Evolutionary conservation across 139 green algal genomes (phyloP).

Genomic region (Asterochloris erici): DNA sequence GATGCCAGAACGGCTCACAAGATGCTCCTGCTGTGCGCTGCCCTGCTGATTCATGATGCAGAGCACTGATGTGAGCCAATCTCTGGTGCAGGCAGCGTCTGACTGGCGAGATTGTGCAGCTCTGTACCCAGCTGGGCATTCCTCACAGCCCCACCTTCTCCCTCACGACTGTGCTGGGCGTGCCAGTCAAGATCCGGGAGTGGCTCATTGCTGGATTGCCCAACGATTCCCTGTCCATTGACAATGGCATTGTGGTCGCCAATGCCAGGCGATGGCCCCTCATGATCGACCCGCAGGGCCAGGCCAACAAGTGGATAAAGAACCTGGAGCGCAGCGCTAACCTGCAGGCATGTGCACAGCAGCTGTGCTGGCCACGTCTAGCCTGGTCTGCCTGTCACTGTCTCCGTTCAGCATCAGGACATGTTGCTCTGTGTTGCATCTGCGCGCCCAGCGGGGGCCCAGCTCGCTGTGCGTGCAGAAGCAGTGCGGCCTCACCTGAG

Average conservation of each 20-base stretch:
- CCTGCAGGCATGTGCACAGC: conserved; percentile 32
- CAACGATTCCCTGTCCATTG: conserved; percentile 72
- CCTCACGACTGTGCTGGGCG: conserved; percentile 51
- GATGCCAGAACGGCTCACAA: no score
- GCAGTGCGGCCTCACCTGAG: no score
- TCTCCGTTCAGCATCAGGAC: background rate
- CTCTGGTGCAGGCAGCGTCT: conserved; percentile 45
- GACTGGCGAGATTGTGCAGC: conserved; percentile 40
- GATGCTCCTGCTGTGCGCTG: no score
- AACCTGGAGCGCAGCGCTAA: conserved; percentile 48
- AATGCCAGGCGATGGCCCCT: conserved; percentile 66
- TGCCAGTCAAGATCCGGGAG: conserved; percentile 56
- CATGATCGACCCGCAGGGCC: conserved; percentile 71
- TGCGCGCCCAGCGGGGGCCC: no score
- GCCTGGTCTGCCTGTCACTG: background rate
- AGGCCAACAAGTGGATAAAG: conserved; percentile 84
- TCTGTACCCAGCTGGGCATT: conserved; percentile 46
- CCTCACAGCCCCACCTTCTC: conserved; percentile 49
- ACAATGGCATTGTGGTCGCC: conserved; percentile 72
- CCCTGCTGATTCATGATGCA: no score
- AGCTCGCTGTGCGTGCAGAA: no score
- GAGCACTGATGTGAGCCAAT: no score
- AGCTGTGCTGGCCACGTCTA: background rate
- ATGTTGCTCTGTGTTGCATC: no score
- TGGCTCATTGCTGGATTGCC: conserved; percentile 72